These are phyloP conservation scores for Coriolopsis trogii DNA, from an alignment of 1,284 basidiomycete genomes.

Conservation along the genomic window DNA sequence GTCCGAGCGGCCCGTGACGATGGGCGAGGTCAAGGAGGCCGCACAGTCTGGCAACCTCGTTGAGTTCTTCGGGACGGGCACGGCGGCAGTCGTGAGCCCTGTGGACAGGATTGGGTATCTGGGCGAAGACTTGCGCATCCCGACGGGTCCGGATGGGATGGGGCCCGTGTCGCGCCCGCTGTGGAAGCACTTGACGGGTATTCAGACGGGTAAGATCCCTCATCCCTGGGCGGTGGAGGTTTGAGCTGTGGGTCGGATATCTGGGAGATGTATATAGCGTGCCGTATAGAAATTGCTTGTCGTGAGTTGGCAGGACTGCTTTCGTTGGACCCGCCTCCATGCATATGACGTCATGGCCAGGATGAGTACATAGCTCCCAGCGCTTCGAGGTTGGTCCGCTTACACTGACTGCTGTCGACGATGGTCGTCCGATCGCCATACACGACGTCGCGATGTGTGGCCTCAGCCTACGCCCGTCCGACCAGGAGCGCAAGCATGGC, in stretches of 20 bases:
- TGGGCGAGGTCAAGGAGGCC: constrained; percentile 86
- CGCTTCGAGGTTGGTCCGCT: neutral
- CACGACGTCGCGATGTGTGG: too few species aligned
- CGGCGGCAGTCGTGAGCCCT: constrained; percentile 86
- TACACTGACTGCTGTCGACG: neutral
- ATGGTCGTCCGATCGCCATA: neutral
- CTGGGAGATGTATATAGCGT: neutral
- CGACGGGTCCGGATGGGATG: constrained; percentile 87
- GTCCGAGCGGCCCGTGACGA: constrained; percentile 85
- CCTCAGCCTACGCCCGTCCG: too few species aligned
- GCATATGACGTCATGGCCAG: neutral
- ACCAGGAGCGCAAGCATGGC: too few species aligned
- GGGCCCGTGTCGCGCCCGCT: constrained; percentile 84
- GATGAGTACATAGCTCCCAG: neutral
- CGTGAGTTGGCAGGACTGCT: neutral
- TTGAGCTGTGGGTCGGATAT: neutral
- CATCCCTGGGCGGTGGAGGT: constrained; percentile 83
- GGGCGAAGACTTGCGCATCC: constrained; percentile 83
- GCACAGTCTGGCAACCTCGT: constrained; percentile 72
- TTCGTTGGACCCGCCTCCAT: neutral
- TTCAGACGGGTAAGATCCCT: constrained; percentile 86
- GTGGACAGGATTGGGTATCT: constrained; percentile 88
- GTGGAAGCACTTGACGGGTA: constrained; percentile 85
- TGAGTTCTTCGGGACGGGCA: constrained; percentile 93
- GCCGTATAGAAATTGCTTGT: too few species aligned